A percentile compares a stretch with the other conserved stretches of the same genome.
These are phyloP conservation scores for Sodiomyces alkalinus DNA, from an alignment of 2,329 filamentous ascomycete genomes.

Conservation along the genomic window DNA sequence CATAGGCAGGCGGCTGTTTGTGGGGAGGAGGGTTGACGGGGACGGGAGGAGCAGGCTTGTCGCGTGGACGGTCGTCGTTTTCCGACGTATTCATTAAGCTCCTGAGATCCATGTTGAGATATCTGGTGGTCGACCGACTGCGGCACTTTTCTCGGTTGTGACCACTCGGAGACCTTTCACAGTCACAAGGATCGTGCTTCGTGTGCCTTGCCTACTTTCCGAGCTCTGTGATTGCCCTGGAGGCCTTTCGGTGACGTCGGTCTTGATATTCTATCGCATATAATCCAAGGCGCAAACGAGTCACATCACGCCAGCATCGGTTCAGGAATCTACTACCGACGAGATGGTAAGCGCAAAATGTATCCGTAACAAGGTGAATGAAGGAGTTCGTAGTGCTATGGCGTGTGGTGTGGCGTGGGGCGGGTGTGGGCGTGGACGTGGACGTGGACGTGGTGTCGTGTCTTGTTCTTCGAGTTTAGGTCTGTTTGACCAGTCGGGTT, in stretches of 20 bases:
- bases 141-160: neutral
- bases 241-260: no score
- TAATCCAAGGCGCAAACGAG: neutral
- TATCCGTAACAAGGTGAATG: no score
- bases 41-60: conserved; percentile 2
- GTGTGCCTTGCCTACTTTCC: neutral
- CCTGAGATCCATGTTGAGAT: conserved; percentile 31
- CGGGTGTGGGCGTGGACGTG: no score
- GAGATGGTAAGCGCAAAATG: no score
- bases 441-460: no score
- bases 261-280: no score
- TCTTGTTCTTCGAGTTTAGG: no score
- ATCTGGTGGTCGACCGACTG: neutral
- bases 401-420: no score
- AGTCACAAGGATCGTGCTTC: neutral
- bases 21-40: conserved; percentile 9
- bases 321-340: no score
- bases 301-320: neutral
- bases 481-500: no score
- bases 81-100: conserved; percentile 40
- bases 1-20: conserved; percentile 12
- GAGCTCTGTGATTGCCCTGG: no score
- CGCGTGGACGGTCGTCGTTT: conserved; percentile 18
- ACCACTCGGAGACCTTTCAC: neutral
- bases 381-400: no score